A percentile compares a stretch with the other conserved stretches of the same genome.
Evolutionary conservation across 2,329 filamentous ascomycete genomes (phyloP).

Genomic region (Penicillium brasilianum): DNA sequence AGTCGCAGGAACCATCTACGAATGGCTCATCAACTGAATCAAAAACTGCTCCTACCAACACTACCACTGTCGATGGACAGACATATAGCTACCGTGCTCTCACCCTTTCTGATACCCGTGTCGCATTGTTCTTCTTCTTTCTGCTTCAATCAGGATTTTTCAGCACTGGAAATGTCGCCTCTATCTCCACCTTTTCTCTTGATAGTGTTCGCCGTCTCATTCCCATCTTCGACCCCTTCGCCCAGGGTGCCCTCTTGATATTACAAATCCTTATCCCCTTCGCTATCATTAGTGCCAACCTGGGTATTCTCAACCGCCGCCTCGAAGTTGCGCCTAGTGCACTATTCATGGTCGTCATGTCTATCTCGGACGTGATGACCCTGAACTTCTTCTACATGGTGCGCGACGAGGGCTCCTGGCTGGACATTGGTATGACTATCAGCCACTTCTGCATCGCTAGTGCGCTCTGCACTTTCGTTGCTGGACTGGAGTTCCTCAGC

Average conservation of each 20-base stretch:
- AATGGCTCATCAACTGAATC: slow-evolving; percentile 34
- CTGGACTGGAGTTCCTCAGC: slow-evolving; percentile 82
- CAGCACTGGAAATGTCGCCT: slow-evolving; percentile 94
- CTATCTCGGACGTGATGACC: slow-evolving; percentile 86
- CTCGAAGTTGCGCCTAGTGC: slow-evolving; percentile 85
- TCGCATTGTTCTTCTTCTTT: slow-evolving; percentile 93
- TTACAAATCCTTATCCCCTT: slow-evolving; percentile 94
- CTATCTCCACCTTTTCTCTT: slow-evolving; percentile 88
- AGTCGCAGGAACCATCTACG: slow-evolving; percentile 6
- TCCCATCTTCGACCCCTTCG: slow-evolving; percentile 92
- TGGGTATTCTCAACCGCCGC: slow-evolving; percentile 87
- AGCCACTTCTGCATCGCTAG: slow-evolving; percentile 95
- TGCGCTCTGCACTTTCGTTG: slow-evolving; percentile 86
- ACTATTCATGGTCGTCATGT: slow-evolving; percentile 93
- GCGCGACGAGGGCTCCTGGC: slow-evolving; percentile 92
- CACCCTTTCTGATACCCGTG: slow-evolving; percentile 79
- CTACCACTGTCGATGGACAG: slow-evolving; percentile 39
- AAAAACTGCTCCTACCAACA: slow-evolving; percentile 38
- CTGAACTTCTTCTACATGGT: slow-evolving; percentile 98
- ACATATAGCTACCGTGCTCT: slow-evolving; percentile 66
- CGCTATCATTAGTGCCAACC: slow-evolving; percentile 85
- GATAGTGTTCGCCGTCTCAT: slow-evolving; percentile 87
- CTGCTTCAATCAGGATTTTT: slow-evolving; percentile 96
- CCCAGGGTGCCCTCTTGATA: slow-evolving; percentile 82
- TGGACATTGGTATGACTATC: slow-evolving; percentile 97